Evolutionary conservation across 306 rosid species (phyloP).

Genomic region (Lathyrus tuberosus): DNA sequence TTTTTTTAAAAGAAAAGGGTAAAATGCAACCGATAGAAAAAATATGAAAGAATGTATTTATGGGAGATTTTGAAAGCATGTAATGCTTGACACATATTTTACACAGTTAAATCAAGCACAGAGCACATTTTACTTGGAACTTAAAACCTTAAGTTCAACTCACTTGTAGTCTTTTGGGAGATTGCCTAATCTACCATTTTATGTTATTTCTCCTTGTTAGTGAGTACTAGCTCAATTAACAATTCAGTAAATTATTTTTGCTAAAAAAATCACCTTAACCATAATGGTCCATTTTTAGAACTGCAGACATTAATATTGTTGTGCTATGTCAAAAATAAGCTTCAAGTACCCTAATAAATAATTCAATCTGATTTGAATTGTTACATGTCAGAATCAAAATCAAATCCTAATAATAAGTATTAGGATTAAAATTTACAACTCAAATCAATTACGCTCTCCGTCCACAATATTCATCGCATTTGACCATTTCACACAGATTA

Average conservation of each 20-base stretch:
- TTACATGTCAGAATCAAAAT: background rate
- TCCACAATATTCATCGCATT: no score
- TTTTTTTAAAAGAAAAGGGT: conserved; percentile 2
- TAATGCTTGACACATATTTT: conserved; percentile 6
- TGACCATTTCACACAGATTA: no score
- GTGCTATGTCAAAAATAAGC: conserved; percentile 24
- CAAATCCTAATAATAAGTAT: background rate
- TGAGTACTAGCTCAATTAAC: conserved; percentile 2
- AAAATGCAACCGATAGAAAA: conserved; percentile 16
- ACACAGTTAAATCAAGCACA: conserved; percentile 6
- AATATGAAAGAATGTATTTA: conserved; percentile 1
- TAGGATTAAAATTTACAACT: background rate
- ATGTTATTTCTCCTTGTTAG: conserved; percentile 13
- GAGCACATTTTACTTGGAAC: conserved; percentile 4
- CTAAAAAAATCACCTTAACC: background rate
- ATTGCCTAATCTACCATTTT: conserved; percentile 18
- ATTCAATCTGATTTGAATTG: no score
- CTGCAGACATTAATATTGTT: background rate
- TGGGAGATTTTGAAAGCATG: background rate
- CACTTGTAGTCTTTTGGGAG: conserved; percentile 22
- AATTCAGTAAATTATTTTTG: conserved; percentile 20
- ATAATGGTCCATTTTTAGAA: background rate
- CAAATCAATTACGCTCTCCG: background rate
- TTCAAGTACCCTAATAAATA: background rate
- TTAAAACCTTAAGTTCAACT: conserved; percentile 11